A percentile compares a stretch with the other conserved stretches of the same genome.
phyloP scores from a whole-genome alignment of 2,329 filamentous ascomycete species.

The Aspergillus novofumigatus region DNA sequence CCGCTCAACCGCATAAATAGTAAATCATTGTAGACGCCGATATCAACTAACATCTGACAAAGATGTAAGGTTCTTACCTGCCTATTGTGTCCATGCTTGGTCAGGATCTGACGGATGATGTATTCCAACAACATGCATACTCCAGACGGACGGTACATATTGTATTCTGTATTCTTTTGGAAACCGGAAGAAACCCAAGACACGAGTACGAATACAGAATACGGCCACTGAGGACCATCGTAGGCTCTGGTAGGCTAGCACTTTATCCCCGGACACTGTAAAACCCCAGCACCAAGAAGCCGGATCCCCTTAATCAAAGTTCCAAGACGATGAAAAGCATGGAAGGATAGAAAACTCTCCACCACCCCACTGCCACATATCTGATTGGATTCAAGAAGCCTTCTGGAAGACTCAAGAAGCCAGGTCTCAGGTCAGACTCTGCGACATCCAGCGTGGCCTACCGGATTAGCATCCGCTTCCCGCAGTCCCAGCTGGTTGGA shows the following conservation, averaged over 20 bases:
- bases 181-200: background rate
- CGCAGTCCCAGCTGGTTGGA: constrained; percentile 1
- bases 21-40: background rate
- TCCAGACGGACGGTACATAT: background rate
- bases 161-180: background rate
- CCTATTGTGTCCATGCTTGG: background rate
- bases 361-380: background rate
- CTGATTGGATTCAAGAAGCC: constrained; percentile 8
- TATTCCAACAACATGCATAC: background rate
- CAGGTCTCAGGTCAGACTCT: constrained; percentile 1
- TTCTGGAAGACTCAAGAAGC: constrained; percentile 9
- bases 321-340: background rate
- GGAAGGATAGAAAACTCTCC: background rate
- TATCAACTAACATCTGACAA: background rate
- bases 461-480: constrained; percentile 4
- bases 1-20: background rate
- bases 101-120: background rate
- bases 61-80: background rate
- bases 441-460: constrained; percentile 7
- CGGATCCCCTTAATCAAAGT: background rate
- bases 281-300: background rate
- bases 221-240: too few relatives aligned
- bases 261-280: background rate
- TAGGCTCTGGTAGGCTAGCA: background rate
- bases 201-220: background rate